Conservation (phyloP, 495 filamentous ascomycete species). For the Pseudomonodictys pantanalensis region DNA sequence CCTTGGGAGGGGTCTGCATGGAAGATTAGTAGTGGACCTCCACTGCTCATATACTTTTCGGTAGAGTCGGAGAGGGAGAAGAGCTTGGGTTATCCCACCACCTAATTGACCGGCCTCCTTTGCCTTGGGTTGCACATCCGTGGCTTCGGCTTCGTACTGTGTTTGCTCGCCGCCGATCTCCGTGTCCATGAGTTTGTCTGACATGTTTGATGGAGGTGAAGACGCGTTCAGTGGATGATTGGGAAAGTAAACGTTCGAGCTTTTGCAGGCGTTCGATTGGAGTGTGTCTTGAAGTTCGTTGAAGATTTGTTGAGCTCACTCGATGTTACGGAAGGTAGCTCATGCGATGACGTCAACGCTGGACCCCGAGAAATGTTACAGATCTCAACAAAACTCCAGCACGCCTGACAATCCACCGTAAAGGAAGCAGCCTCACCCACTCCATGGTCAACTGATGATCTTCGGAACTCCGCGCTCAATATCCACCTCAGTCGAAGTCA, state of each 20-base stretch:
- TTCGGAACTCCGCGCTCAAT: neutral
- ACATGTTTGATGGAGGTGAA: slow-evolving; percentile 34
- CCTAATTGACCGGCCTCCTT: slow-evolving; percentile 62
- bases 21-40: neutral
- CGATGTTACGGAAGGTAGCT: too few relatives aligned
- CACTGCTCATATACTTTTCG: neutral
- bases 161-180: slow-evolving; percentile 62
- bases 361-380: too few relatives aligned
- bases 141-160: slow-evolving; percentile 63
- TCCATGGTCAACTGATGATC: too few relatives aligned
- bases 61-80: neutral
- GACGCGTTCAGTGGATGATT: slow-evolving; percentile 12
- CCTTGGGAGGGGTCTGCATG: slow-evolving; percentile 11
- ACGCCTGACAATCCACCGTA: too few relatives aligned
- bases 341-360: too few relatives aligned
- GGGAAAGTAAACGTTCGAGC: neutral
- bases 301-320: too few relatives aligned
- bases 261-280: neutral
- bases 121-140: slow-evolving; percentile 47
- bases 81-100: slow-evolving; percentile 39
- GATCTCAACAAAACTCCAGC: too few relatives aligned
- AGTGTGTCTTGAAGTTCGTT: too few relatives aligned
- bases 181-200: slow-evolving; percentile 55
- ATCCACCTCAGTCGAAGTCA: slow-evolving; percentile 51
- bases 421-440: too few relatives aligned